phyloP scores from a whole-genome alignment of 257 asterid species.

The Petunia secreta region DNA sequence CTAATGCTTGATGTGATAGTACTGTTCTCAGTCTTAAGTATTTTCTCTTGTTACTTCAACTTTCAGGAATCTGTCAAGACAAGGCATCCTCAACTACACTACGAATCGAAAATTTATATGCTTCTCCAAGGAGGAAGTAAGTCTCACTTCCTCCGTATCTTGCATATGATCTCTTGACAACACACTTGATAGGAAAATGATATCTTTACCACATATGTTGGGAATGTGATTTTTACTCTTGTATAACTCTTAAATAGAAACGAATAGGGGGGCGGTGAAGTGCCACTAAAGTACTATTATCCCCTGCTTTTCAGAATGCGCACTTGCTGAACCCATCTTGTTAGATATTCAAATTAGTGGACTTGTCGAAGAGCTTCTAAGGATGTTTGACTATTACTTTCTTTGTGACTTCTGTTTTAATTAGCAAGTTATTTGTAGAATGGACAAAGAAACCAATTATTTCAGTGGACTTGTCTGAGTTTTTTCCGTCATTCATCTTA shows the following conservation, averaged over 20 bases:
- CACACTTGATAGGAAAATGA: not conserved
- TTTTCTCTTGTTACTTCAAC: conserved; percentile 24
- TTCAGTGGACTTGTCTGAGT: not conserved
- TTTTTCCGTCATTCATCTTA: not conserved
- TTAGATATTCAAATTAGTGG: not conserved
- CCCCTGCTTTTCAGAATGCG: not conserved
- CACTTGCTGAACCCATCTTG: not conserved
- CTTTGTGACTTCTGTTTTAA: not conserved
- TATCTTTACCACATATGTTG: not conserved
- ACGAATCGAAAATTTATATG: conserved; percentile 85
- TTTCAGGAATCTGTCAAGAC: conserved; percentile 81
- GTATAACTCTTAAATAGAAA: not conserved
- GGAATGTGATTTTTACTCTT: not conserved
- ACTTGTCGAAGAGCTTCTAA: not conserved
- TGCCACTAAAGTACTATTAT: not conserved
- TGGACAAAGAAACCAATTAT: not conserved
- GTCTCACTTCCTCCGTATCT: conserved; percentile 34
- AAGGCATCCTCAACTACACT: conserved; percentile 85
- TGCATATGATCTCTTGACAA: not conserved
- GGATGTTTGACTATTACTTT: not conserved
- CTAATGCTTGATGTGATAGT: not conserved
- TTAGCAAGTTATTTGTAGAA: not conserved
- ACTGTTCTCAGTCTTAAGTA: not conserved
- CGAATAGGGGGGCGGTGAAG: not conserved
- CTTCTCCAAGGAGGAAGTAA: conserved; percentile 96